phyloP scores from a whole-genome alignment of 768 basidiomycete genomes.

The Lactifluus volemus region DNA sequence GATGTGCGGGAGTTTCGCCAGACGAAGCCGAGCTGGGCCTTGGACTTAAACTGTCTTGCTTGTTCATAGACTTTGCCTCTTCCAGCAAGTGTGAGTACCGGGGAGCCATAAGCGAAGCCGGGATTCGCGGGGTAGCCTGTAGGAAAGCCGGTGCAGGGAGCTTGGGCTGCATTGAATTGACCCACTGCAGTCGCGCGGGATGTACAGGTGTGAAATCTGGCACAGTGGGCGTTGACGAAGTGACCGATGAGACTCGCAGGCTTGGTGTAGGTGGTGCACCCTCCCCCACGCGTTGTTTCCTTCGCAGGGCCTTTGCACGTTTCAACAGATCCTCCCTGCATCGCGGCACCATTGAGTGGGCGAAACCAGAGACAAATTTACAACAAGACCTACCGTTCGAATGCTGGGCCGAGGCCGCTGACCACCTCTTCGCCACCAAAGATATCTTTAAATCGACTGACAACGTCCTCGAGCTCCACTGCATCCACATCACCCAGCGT shows the following conservation, averaged over 20 bases:
- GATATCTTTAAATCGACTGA: slow-evolving; percentile 45
- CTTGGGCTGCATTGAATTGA: slow-evolving; percentile 17
- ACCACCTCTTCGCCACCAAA: slow-evolving; percentile 39
- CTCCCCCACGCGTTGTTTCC: slow-evolving; percentile 49
- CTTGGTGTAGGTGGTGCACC: slow-evolving; percentile 48
- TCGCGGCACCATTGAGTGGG: neutral
- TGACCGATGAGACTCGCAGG: slow-evolving; percentile 24
- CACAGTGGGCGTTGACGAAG: slow-evolving; percentile 31
- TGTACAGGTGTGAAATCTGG: slow-evolving; percentile 45
- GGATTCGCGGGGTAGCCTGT: slow-evolving; percentile 27
- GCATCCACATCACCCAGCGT: slow-evolving; percentile 43
- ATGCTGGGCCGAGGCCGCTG: slow-evolving; percentile 37
- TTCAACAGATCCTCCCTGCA: slow-evolving; percentile 42
- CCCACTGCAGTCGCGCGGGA: slow-evolving; percentile 16
- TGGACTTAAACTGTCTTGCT: slow-evolving; percentile 1
- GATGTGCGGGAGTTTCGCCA: neutral
- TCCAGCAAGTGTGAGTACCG: slow-evolving; percentile 51
- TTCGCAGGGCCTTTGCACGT: slow-evolving; percentile 47
- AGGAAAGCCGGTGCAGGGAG: slow-evolving; percentile 29
- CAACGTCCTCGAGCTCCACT: slow-evolving; percentile 48
- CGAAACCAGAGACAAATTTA: slow-evolving; percentile 2
- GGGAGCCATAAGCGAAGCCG: slow-evolving; percentile 40
- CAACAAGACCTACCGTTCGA: slow-evolving; percentile 43
- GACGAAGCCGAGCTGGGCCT: neutral
- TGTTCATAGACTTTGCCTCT: slow-evolving; percentile 37